Conservation (phyloP, 2,329 filamentous ascomycete species). For the Diaporthe capsici region DNA sequence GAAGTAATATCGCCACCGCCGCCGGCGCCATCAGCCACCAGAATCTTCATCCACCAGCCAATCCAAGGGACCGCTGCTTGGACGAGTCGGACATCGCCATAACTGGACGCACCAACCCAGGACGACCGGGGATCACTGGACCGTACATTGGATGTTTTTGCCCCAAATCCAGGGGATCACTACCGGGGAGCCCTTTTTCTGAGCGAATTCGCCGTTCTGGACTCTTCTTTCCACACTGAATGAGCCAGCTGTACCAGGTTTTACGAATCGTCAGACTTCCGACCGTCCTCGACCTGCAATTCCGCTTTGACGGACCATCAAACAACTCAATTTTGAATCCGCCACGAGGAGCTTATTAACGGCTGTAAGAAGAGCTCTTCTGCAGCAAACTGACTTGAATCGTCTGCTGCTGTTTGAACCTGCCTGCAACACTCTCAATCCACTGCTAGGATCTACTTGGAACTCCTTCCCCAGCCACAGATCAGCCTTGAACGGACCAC, state of each 20-base stretch:
- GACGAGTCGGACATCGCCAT: conserved; percentile 35
- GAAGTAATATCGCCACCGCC: conserved; percentile 35
- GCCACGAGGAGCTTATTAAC: conserved; percentile 3
- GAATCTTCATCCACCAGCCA: conserved; percentile 24
- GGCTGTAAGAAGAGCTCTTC: neutral
- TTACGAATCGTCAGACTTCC: conserved; percentile 14
- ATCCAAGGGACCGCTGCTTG: conserved; percentile 29
- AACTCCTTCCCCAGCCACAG: neutral
- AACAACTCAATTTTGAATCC: conserved; percentile 13
- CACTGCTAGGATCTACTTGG: neutral
- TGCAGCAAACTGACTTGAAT: neutral
- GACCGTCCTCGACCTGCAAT: conserved; percentile 16
- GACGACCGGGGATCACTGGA: conserved; percentile 15
- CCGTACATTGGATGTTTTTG: conserved; percentile 31
- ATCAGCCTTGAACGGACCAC: conserved; percentile 13
- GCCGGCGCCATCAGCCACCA: conserved; percentile 31
- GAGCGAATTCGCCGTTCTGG: conserved; percentile 16
- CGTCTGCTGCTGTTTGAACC: neutral
- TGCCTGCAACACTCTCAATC: neutral
- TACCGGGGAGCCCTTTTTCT: neutral
- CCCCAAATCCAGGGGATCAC: conserved; percentile 10
- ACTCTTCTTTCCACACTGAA: conserved; percentile 8
- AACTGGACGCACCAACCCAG: conserved; percentile 25
- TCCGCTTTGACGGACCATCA: conserved; percentile 21
- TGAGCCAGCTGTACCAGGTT: neutral